Conservation (phyloP, 73 alveolate species). For the Effrenium voratum region DNA sequence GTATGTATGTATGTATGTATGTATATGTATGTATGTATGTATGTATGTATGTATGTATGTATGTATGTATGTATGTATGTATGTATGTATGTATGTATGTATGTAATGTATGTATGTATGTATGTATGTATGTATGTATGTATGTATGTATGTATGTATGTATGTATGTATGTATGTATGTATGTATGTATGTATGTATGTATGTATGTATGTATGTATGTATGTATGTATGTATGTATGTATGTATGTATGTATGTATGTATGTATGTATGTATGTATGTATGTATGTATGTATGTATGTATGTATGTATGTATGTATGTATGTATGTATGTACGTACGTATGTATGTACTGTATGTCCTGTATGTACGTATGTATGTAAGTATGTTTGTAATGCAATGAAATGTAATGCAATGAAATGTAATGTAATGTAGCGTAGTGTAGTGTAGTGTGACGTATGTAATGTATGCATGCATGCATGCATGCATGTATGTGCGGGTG, state of each 20-base stretch:
- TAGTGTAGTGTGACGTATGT: neutral
- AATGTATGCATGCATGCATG: neutral
- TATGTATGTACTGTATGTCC: neutral
- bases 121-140: neutral
- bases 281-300: neutral
- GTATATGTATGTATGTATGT: too few relatives aligned
- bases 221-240: neutral
- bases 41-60: too few relatives aligned
- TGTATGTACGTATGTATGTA: neutral
- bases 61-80: too few relatives aligned
- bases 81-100: too few relatives aligned
- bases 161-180: neutral
- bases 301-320: neutral
- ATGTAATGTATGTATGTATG: neutral
- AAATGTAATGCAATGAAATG: too few relatives aligned
- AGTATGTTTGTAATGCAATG: neutral
- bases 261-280: neutral
- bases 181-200: neutral
- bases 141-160: neutral
- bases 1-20: too few relatives aligned
- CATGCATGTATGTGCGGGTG: neutral
- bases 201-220: neutral
- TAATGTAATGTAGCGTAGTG: too few relatives aligned
- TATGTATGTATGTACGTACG: neutral
- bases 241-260: neutral